phyloP scores from a whole-genome alignment of 768 basidiomycete species.

The Xerocomellus intermedius region DNA sequence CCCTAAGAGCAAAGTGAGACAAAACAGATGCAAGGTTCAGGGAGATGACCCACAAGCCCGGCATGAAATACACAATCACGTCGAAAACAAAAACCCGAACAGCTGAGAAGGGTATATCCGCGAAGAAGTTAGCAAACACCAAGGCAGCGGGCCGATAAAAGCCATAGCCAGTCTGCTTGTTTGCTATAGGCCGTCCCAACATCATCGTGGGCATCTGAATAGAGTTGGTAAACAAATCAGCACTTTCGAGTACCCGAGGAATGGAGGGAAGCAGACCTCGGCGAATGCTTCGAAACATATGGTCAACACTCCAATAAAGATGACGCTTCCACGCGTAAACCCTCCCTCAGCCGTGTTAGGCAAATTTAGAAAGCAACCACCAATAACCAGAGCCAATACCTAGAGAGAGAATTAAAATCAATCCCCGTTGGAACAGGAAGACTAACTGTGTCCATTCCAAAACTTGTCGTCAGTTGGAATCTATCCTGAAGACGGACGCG shows the following conservation, averaged over 20 bases:
- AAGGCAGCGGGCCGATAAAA: constrained; percentile 67
- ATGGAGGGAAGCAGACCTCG: constrained; percentile 45
- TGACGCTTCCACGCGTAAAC: constrained; percentile 83
- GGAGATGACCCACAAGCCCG: constrained; percentile 42
- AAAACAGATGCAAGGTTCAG: constrained; percentile 14
- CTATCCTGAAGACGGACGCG: constrained; percentile 70
- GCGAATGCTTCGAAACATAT: constrained; percentile 71
- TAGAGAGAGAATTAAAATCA: constrained; percentile 1
- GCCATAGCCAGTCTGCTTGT: constrained; percentile 64
- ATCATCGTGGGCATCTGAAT: constrained; percentile 68
- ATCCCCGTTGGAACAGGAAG: not conserved
- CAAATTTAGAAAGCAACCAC: constrained; percentile 71
- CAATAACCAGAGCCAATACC: constrained; percentile 54
- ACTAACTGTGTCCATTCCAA: constrained; percentile 56
- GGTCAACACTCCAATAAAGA: constrained; percentile 69
- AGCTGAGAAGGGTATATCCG: constrained; percentile 70
- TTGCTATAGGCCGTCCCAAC: constrained; percentile 73
- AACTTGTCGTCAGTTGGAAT: constrained; percentile 76
- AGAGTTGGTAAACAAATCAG: constrained; percentile 1
- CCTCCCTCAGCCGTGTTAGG: constrained; percentile 74
- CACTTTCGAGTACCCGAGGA: not conserved
- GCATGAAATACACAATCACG: constrained; percentile 69
- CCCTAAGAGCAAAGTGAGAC: constrained; percentile 14
- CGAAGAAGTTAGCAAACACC: constrained; percentile 62
- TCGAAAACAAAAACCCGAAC: constrained; percentile 57